Evolutionary conservation across 2,329 filamentous ascomycete species (phyloP), one percentile per base, ranked within the genome.

Genomic region (Xylaria polymorpha): DNA sequence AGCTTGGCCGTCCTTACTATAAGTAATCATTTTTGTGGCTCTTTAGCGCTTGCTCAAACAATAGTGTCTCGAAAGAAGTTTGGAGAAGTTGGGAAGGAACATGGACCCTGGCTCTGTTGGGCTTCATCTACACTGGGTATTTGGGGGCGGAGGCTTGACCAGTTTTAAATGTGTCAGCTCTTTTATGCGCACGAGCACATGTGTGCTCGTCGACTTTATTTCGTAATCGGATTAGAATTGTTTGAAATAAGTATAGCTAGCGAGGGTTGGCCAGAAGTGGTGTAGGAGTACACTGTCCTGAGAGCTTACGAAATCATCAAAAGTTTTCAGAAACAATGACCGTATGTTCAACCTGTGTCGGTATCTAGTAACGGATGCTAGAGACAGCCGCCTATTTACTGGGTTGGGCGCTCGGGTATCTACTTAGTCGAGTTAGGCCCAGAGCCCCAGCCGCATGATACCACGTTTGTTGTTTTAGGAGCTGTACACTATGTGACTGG

Each of bases 391-490:
- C 29, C 4, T 14, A 37, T 18, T 22, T 39, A n/a, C 25, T 37
- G 8, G 18, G 46, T 29, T 37, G 8, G 25, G 59, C 50, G 15
- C 15, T 32, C 32, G 22, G 20, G 9, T 25, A 29, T 4, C 22
- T 35, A 46, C 20, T n/a, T 20, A 46, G 32, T 46, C 25, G 37
- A 10, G 20, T 57, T 29, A n/a, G 22, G 51, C n/a, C 39, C 60
- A 41, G 48, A 55, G 46, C 46, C 44, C 56, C 57, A 65, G 66
- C 66, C 66, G 50, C 61, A 64, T 44, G 25, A 64, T 46, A 25
- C 29, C 37, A 57, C 25, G 35, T 46, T 57, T 48, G 18, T 14
- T 63, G 43, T 37, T 64, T 46, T 53, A 32, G 57, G 48, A 25
- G 15, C 20, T 18, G 20, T 48, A n/a, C n/a, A n/a, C n/a, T n/a